Conservation (phyloP, 2,329 filamentous ascomycete genomes). For the Orbilia ellipsospora region DNA sequence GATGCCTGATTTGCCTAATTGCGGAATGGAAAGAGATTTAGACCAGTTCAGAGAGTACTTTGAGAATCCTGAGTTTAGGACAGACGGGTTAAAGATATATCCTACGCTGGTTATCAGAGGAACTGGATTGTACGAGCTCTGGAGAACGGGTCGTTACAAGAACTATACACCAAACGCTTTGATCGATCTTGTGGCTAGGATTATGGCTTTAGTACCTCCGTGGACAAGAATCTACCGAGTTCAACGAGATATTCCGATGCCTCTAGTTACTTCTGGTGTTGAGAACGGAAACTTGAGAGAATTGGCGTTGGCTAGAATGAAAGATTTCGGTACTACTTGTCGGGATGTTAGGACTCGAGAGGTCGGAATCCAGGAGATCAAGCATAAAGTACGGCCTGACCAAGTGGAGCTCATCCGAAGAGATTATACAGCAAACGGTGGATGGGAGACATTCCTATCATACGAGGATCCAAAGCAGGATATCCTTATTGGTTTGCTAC, state of each 20-base stretch:
- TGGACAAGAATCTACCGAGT: slow-evolving; percentile 99
- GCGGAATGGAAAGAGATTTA: slow-evolving; percentile 96
- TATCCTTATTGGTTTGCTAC: slow-evolving; percentile 89
- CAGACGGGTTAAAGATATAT: slow-evolving; percentile 97
- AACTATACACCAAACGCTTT: slow-evolving; percentile 98
- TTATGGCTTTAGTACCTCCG: slow-evolving; percentile 90
- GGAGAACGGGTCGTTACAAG: slow-evolving; percentile 95
- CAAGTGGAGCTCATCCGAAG: slow-evolving; percentile 94
- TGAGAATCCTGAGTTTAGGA: slow-evolving; percentile 93
- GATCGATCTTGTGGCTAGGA: slow-evolving; percentile 95
- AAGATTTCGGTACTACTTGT: slow-evolving; percentile 97
- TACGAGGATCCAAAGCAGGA: slow-evolving; percentile 99
- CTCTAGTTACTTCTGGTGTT: slow-evolving; percentile 95
- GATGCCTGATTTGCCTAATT: slow-evolving; percentile 99
- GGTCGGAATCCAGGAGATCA: slow-evolving; percentile 98
- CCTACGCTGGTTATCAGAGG: slow-evolving; percentile 96
- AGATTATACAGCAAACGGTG: slow-evolving; percentile 94
- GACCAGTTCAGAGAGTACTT: slow-evolving; percentile 99
- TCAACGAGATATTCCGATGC: slow-evolving; percentile 99
- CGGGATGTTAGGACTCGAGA: slow-evolving; percentile 95
- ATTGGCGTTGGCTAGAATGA: slow-evolving; percentile 95
- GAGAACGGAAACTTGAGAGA: slow-evolving; percentile 97
- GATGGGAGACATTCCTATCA: slow-evolving; percentile 97
- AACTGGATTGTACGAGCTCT: slow-evolving; percentile 95
- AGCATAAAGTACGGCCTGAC: slow-evolving; percentile 96